Conservation (phyloP, 164 flowering plant genomes). For the Stephania cephalantha region DNA sequence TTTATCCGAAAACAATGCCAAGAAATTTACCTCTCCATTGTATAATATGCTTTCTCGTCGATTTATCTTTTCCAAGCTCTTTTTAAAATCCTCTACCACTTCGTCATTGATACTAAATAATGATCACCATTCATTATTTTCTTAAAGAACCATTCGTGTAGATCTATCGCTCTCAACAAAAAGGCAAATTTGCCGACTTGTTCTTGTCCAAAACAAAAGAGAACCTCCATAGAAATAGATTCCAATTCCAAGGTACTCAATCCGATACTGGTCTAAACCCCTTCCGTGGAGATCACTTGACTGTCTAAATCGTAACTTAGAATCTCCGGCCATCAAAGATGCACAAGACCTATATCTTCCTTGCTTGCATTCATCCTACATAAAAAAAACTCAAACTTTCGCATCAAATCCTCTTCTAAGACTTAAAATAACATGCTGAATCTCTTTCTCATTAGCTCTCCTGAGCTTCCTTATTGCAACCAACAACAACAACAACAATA, state of each 20-base stretch:
- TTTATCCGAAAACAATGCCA: constrained; percentile 62
- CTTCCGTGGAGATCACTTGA: constrained; percentile 34
- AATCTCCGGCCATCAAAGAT: constrained; percentile 42
- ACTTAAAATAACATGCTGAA: constrained; percentile 32
- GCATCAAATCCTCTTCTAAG: constrained; percentile 39
- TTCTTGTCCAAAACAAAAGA: constrained; percentile 54
- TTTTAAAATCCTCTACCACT: constrained; percentile 25
- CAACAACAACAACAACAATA: constrained; percentile 3
- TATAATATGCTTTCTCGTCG: constrained; percentile 22
- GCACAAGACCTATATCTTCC: constrained; percentile 35
- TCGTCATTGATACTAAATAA: constrained; percentile 30
- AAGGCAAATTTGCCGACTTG: constrained; percentile 48
- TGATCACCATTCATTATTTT: constrained; percentile 38
- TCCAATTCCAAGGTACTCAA: constrained; percentile 24
- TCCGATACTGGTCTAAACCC: constrained; percentile 45
- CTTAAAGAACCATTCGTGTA: constrained; percentile 50
- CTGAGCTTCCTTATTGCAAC: constrained; percentile 43
- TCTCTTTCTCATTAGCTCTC: constrained; percentile 39
- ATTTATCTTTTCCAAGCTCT: constrained; percentile 30
- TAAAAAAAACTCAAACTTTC: constrained; percentile 54
- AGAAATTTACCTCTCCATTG: constrained; percentile 42
- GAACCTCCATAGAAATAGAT: constrained; percentile 26
- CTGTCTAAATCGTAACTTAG: constrained; percentile 39
- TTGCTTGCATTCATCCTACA: constrained; percentile 31
- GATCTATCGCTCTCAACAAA: constrained; percentile 49